Percentiles rank a stretch among this genome's conserved stretches.
Evolutionary conservation across 2,329 filamentous ascomycete genomes (phyloP).

Genomic region (Pseudogymnoascus sp.): DNA sequence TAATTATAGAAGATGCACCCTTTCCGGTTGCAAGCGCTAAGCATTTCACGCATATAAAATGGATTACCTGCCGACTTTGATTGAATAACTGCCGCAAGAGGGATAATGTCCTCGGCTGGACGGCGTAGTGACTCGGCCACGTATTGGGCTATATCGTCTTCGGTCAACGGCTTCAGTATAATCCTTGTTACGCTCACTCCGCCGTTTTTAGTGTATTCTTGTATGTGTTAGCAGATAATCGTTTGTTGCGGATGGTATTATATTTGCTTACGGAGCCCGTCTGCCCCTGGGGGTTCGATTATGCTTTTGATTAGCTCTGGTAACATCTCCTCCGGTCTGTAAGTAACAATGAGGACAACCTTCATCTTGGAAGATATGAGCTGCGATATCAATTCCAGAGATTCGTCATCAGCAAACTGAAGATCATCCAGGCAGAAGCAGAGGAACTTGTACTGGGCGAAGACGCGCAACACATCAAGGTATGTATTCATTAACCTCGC

Average conservation of each 20-base stretch:
- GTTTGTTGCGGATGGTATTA: neutral
- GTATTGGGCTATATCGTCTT: slow-evolving; percentile 74
- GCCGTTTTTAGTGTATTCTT: slow-evolving; percentile 29
- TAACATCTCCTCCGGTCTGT: slow-evolving; percentile 57
- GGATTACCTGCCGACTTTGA: slow-evolving; percentile 84
- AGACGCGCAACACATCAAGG: slow-evolving; percentile 72
- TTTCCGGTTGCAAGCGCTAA: slow-evolving; percentile 77
- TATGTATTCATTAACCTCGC: slow-evolving; percentile 82
- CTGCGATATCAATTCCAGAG: slow-evolving; percentile 71
- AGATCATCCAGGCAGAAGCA: slow-evolving; percentile 85
- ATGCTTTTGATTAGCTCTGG: slow-evolving; percentile 47
- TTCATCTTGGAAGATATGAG: slow-evolving; percentile 72
- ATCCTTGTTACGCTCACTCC: slow-evolving; percentile 59
- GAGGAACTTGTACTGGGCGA: slow-evolving; percentile 77
- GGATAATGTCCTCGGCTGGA: slow-evolving; percentile 60
- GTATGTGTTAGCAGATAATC: slow-evolving; percentile 18
- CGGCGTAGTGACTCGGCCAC: slow-evolving; percentile 75
- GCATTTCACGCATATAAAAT: slow-evolving; percentile 86
- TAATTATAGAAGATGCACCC: slow-evolving; percentile 90
- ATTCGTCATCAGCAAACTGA: slow-evolving; percentile 84
- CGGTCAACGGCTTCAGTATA: slow-evolving; percentile 61
- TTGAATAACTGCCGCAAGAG: slow-evolving; percentile 75
- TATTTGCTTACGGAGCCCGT: slow-evolving; percentile 35
- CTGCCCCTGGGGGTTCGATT: slow-evolving; percentile 44
- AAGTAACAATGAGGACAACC: slow-evolving; percentile 74